Conservation (phyloP, 2,329 filamentous ascomycete species). For the Aureobasidium sp. region DNA sequence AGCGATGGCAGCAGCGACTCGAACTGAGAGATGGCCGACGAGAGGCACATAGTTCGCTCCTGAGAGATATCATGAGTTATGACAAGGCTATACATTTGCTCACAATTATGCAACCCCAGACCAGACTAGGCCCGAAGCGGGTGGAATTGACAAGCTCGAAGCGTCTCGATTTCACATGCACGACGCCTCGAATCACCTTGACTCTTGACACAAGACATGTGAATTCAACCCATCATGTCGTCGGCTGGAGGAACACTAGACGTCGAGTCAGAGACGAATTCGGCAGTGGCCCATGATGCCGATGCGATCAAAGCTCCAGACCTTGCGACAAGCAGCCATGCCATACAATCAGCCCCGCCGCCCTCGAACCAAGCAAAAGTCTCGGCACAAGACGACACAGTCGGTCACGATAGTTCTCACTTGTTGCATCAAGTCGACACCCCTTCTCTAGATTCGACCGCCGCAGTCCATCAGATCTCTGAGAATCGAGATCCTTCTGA, state of each 20-base stretch:
- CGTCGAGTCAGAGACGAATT: background rate
- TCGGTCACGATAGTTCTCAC: background rate
- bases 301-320: background rate
- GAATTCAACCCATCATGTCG: background rate
- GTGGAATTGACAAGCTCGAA: background rate
- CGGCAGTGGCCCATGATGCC: background rate
- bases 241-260: background rate
- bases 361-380: background rate
- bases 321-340: background rate
- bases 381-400: background rate
- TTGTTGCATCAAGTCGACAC: background rate
- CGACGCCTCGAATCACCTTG: background rate
- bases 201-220: background rate
- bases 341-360: background rate
- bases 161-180: slow-evolving; percentile 1
- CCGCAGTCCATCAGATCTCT: slow-evolving; percentile 10
- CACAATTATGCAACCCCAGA: background rate
- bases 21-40: background rate
- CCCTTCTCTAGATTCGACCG: background rate
- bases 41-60: background rate
- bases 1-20: slow-evolving; percentile 12
- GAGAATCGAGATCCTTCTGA: slow-evolving; percentile 27
- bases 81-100: background rate
- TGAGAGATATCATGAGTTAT: background rate
- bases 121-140: background rate